Percentiles rank a stretch among this genome's conserved stretches.
Conservation (phyloP, 2,329 filamentous ascomycete species). For the Fusarium equiseti region DNA sequence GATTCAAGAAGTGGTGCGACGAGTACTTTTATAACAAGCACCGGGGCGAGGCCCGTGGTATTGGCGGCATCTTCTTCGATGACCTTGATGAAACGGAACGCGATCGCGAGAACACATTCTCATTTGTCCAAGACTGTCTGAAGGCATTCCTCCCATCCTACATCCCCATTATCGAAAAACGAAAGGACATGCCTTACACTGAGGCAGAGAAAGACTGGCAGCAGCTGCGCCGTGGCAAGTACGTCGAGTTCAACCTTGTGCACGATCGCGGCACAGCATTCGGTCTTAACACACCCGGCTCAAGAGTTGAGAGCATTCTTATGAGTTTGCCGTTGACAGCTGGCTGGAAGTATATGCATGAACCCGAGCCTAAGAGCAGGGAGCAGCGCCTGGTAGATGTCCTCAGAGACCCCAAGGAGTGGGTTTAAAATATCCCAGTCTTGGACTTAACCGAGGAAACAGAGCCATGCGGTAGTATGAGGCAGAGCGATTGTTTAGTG, state of each 20-base stretch:
- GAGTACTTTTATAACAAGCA: slow-evolving; percentile 97
- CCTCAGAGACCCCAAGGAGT: slow-evolving; percentile 72
- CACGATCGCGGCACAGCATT: slow-evolving; percentile 96
- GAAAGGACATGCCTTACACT: slow-evolving; percentile 93
- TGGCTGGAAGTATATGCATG: slow-evolving; percentile 96
- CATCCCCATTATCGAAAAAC: slow-evolving; percentile 84
- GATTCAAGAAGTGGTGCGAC: slow-evolving; percentile 99
- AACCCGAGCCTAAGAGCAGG: slow-evolving; percentile 77
- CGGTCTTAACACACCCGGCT: slow-evolving; percentile 90
- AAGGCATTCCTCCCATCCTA: slow-evolving; percentile 92
- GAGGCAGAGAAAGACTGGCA: slow-evolving; percentile 95
- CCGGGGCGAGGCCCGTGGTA: slow-evolving; percentile 83
- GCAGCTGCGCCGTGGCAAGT: slow-evolving; percentile 91
- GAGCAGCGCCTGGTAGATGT: slow-evolving; percentile 87
- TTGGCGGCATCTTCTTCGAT: slow-evolving; percentile 99
- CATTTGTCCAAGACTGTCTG: slow-evolving; percentile 87
- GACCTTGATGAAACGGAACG: slow-evolving; percentile 90
- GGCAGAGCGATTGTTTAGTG: slow-evolving; percentile 36
- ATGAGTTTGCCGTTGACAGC: slow-evolving; percentile 97
- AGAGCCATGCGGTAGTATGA: slow-evolving; percentile 15
- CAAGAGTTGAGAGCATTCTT: slow-evolving; percentile 93
- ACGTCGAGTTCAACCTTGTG: slow-evolving; percentile 98
- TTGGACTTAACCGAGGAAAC: slow-evolving; percentile 3
- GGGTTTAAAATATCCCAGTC: slow-evolving; percentile 62
- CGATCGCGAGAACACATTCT: slow-evolving; percentile 89